phyloP scores from a whole-genome alignment of 352 stramenopile genomes.

The Chrysophaeum taylorii region DNA sequence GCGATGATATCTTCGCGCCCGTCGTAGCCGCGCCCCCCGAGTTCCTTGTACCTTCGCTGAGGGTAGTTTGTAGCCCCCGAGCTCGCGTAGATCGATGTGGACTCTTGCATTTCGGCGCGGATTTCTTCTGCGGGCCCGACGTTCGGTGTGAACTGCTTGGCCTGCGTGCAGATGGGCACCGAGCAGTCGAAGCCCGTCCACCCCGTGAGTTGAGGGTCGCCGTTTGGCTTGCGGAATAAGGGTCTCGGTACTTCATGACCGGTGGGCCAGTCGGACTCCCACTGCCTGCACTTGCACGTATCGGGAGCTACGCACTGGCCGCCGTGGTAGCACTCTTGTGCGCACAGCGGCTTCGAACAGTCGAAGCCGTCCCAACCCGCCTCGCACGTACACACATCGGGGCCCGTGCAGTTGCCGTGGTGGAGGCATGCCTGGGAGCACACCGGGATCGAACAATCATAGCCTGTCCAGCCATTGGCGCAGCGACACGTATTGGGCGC shows the following conservation, averaged over 20 bases:
- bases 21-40: conserved; percentile 42
- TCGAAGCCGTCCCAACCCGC: conserved; percentile 71
- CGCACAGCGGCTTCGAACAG: conserved; percentile 73
- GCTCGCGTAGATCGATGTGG: conserved; percentile 1
- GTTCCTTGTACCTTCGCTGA: neutral
- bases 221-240: conserved; percentile 76
- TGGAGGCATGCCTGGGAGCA: conserved; percentile 56
- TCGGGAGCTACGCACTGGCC: conserved; percentile 57
- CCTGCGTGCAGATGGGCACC: conserved; percentile 85
- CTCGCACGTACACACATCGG: conserved; percentile 75
- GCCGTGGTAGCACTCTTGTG: conserved; percentile 77
- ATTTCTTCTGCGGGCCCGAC: conserved; percentile 37
- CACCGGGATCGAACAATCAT: conserved; percentile 61
- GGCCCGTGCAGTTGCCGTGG: conserved; percentile 78
- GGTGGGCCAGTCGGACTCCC: conserved; percentile 73
- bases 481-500: conserved; percentile 63
- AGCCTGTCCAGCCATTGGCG: conserved; percentile 55
- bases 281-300: conserved; percentile 71
- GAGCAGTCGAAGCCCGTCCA: conserved; percentile 91
- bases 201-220: conserved; percentile 75
- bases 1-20: conserved; percentile 35
- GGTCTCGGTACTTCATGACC: conserved; percentile 67
- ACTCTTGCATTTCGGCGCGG: neutral
- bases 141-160: conserved; percentile 76
- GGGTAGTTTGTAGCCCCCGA: neutral